Conservation (phyloP, 2,329 filamentous ascomycete species). For the Alternaria infectoria region DNA sequence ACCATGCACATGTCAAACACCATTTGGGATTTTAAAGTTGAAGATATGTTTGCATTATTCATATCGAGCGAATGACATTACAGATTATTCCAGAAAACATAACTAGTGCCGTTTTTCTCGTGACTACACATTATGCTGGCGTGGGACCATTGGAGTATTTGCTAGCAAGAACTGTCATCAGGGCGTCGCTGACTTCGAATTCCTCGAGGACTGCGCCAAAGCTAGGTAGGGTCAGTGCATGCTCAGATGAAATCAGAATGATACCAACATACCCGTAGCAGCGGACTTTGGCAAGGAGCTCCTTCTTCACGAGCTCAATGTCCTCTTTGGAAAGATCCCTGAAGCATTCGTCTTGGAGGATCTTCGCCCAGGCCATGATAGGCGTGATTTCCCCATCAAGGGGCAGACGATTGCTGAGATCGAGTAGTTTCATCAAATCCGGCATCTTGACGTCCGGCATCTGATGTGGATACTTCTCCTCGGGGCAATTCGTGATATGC, state of each 20-base stretch:
- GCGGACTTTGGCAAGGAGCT: conserved; percentile 79
- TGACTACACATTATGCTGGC: conserved; percentile 17
- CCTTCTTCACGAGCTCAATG: conserved; percentile 73
- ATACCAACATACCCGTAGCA: conserved; percentile 80
- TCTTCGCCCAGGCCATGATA: conserved; percentile 90
- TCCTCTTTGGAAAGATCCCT: conserved; percentile 70
- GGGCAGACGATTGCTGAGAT: conserved; percentile 81
- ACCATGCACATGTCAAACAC: not conserved
- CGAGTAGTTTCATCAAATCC: conserved; percentile 80
- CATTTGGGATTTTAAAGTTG: not conserved
- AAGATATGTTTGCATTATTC: conserved; percentile 19
- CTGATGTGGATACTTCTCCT: conserved; percentile 67
- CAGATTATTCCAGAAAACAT: conserved; percentile 16
- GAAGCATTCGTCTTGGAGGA: conserved; percentile 67
- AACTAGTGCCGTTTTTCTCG: conserved; percentile 7
- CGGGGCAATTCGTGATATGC: conserved; percentile 62
- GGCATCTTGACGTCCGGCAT: conserved; percentile 77
- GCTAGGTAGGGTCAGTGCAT: conserved; percentile 42
- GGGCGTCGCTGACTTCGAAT: conserved; percentile 77
- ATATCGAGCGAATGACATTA: conserved; percentile 26
- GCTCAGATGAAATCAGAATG: not conserved
- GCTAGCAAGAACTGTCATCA: conserved; percentile 72
- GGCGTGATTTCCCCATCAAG: conserved; percentile 92
- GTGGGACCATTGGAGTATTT: conserved; percentile 50
- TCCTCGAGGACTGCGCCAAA: conserved; percentile 75